These are phyloP conservation scores for Talaromyces sp. DNA, from an alignment of 2,329 filamentous ascomycete species.

Conservation along the genomic window DNA sequence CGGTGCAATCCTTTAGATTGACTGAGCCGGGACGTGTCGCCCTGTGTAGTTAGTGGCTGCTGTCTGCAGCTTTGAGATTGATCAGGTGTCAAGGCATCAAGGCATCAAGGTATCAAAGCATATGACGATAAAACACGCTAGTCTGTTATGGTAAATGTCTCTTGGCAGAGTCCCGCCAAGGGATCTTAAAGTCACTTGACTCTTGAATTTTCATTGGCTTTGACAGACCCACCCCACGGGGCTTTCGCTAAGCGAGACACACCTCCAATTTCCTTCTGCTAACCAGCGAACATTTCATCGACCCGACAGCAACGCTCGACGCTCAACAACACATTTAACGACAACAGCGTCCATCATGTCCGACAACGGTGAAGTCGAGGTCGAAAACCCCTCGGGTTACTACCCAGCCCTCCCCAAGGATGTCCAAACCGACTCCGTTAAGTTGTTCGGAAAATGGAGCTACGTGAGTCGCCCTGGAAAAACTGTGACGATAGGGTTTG, in stretches of 20 bases:
- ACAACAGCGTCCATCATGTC: slow-evolving; percentile 68
- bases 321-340: slow-evolving; percentile 34
- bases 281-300: slow-evolving; percentile 32
- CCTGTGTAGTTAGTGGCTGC: background rate
- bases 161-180: background rate
- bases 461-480: slow-evolving; percentile 50
- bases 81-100: background rate
- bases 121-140: background rate
- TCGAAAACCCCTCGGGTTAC: slow-evolving; percentile 67
- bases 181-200: slow-evolving; percentile 27
- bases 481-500: background rate
- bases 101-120: background rate
- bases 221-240: slow-evolving; percentile 35
- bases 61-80: background rate
- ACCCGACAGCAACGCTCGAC: slow-evolving; percentile 33
- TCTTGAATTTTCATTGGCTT: slow-evolving; percentile 21
- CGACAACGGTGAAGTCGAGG: slow-evolving; percentile 91
- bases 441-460: slow-evolving; percentile 97
- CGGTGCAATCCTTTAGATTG: too few species aligned
- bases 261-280: slow-evolving; percentile 38
- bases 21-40: too few species aligned
- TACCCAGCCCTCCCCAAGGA: slow-evolving; percentile 89
- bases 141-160: background rate
- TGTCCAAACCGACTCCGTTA: slow-evolving; percentile 83
- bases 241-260: slow-evolving; percentile 40